phyloP scores from a whole-genome alignment of 2,329 filamentous ascomycete species.

The Aspergillus amoenus region DNA sequence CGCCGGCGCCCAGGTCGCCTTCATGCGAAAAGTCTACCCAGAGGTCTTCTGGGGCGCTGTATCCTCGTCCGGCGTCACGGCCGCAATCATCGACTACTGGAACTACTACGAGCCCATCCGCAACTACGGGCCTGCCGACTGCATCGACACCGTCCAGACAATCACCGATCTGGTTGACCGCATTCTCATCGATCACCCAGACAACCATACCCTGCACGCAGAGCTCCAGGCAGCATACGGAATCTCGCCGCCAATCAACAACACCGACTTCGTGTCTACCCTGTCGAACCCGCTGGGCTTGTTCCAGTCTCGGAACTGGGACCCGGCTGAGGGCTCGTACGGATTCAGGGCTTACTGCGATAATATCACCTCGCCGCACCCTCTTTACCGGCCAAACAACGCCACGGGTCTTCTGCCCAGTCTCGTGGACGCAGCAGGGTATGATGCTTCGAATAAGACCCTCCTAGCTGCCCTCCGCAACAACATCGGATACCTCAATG shows the following conservation, averaged over 20 bases:
- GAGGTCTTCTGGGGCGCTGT: conserved; percentile 77
- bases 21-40: conserved; percentile 74
- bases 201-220: conserved; percentile 43
- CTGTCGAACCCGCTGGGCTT: conserved; percentile 47
- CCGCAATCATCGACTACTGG: conserved; percentile 76
- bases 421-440: conserved; percentile 13
- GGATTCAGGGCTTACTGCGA: conserved; percentile 56
- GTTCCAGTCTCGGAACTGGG: conserved; percentile 62
- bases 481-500: conserved; percentile 55
- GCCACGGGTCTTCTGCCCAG: conserved; percentile 31
- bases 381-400: conserved; percentile 41
- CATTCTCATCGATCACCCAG: conserved; percentile 52
- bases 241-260: conserved; percentile 26
- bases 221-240: conserved; percentile 57
- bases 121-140: conserved; percentile 58
- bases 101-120: conserved; percentile 61
- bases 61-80: conserved; percentile 75
- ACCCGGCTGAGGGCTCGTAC: conserved; percentile 52
- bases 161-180: conserved; percentile 60
- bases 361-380: conserved; percentile 51
- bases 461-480: conserved; percentile 57
- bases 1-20: conserved; percentile 74
- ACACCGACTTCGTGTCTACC: conserved; percentile 21
- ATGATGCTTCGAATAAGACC: conserved; percentile 33
- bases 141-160: conserved; percentile 64